Percentiles rank a stretch among this genome's conserved stretches.
Conservation (phyloP, 257 asterid species). For the Capsicum baccatum region DNA sequence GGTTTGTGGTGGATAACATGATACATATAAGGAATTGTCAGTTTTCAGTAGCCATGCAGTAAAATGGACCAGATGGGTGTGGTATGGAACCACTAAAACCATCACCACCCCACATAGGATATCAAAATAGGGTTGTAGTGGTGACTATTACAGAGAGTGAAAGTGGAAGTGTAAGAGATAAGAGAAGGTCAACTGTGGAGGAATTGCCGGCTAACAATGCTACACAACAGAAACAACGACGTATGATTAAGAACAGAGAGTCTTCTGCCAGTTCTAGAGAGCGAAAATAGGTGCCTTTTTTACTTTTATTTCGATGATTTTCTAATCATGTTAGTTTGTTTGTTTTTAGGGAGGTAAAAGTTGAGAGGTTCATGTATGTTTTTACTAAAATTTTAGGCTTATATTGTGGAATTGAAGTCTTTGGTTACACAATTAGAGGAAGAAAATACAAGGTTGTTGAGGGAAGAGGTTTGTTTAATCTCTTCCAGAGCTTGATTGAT, state of each 20-base stretch:
- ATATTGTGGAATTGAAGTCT: slow-evolving; percentile 88
- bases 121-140: slow-evolving; percentile 59
- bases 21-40: slow-evolving; percentile 45
- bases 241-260: slow-evolving; percentile 97
- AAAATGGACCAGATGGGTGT: slow-evolving; percentile 49
- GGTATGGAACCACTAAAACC: slow-evolving; percentile 46
- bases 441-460: slow-evolving; percentile 79
- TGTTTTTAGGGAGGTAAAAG: background rate
- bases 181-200: slow-evolving; percentile 74
- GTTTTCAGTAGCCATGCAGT: slow-evolving; percentile 68
- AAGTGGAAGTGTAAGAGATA: slow-evolving; percentile 57
- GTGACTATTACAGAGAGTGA: slow-evolving; percentile 27
- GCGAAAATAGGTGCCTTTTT: slow-evolving; percentile 74
- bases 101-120: slow-evolving; percentile 38
- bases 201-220: slow-evolving; percentile 83
- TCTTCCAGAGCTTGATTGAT: background rate
- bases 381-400: slow-evolving; percentile 53
- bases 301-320: background rate
- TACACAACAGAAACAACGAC: slow-evolving; percentile 93
- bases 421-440: slow-evolving; percentile 80
- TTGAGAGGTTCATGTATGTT: slow-evolving; percentile 31
- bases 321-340: background rate
- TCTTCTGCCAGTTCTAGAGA: slow-evolving; percentile 98
- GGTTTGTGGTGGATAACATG: slow-evolving; percentile 51
- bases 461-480: slow-evolving; percentile 62